Evolutionary conservation across 1,284 basidiomycete genomes (phyloP).

Genomic region (Moniliophthora roreri): DNA sequence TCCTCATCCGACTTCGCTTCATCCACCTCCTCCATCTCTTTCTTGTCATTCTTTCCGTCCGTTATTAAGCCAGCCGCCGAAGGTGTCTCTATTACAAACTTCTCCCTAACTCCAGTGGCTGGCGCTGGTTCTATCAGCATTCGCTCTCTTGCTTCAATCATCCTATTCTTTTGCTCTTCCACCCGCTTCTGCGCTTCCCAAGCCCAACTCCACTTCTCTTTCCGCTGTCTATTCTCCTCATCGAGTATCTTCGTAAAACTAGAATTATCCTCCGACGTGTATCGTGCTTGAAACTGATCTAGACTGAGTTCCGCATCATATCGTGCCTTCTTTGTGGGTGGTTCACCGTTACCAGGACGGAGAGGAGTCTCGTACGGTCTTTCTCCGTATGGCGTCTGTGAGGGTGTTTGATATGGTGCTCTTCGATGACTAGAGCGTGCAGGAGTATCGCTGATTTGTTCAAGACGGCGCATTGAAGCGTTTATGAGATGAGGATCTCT

Average conservation of each 20-base stretch:
- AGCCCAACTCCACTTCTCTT: conserved; percentile 84
- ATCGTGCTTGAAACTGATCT: conserved; percentile 85
- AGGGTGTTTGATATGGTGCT: conserved; percentile 51
- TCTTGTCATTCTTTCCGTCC: conserved; percentile 30
- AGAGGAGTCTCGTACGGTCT: conserved; percentile 69
- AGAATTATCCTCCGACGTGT: conserved; percentile 94
- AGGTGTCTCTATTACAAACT: conserved; percentile 61
- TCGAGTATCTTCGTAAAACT: conserved; percentile 90
- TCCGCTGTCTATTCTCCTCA: conserved; percentile 80
- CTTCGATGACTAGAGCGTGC: conserved; percentile 31
- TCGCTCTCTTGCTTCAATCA: conserved; percentile 64
- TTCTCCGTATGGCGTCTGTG: conserved; percentile 63
- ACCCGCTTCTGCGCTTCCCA: conserved; percentile 87
- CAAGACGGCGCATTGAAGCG: conserved; percentile 71
- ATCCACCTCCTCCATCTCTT: conserved; percentile 29
- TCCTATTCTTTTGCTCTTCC: conserved; percentile 59
- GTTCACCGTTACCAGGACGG: conserved; percentile 37
- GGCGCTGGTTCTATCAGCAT: conserved; percentile 68
- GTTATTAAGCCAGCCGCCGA: conserved; percentile 53
- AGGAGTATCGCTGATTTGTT: conserved; percentile 61
- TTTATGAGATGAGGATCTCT: conserved; percentile 74
- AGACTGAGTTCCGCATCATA: conserved; percentile 66
- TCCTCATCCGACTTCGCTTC: conserved; percentile 31
- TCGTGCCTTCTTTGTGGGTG: conserved; percentile 52
- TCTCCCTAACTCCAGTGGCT: conserved; percentile 64